Conservation (phyloP, 495 filamentous ascomycete genomes). For the Penicillium simplicissimum region DNA sequence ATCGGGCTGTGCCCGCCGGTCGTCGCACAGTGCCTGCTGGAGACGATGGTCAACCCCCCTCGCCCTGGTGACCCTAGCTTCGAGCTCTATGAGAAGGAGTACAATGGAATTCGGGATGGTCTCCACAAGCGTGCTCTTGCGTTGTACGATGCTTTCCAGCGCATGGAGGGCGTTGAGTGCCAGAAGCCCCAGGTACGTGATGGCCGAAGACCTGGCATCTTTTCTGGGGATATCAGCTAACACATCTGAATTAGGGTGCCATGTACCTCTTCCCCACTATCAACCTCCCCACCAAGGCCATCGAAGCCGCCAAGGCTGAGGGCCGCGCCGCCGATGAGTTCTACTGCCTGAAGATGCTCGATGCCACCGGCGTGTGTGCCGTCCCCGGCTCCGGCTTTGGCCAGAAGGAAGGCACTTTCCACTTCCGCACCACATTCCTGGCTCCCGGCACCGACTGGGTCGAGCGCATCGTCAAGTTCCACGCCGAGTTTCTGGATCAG, state of each 20-base stretch:
- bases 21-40: conserved; percentile 91
- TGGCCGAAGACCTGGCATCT: background rate
- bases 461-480: conserved; percentile 82
- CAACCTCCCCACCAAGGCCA: conserved; percentile 69
- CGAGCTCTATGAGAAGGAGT: conserved; percentile 81
- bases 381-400: conserved; percentile 92
- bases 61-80: conserved; percentile 76
- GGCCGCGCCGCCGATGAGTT: conserved; percentile 83
- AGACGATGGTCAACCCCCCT: conserved; percentile 96
- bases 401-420: conserved; percentile 85
- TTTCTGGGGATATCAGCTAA: background rate
- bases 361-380: conserved; percentile 94
- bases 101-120: conserved; percentile 72
- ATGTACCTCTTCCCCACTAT: conserved; percentile 99
- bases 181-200: conserved; percentile 65
- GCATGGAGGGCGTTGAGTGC: conserved; percentile 94
- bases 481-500: conserved; percentile 87
- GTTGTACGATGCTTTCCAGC: conserved; percentile 82
- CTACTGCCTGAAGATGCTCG: conserved; percentile 86
- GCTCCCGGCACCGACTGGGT: conserved; percentile 97
- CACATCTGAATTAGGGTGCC: conserved; percentile 58
- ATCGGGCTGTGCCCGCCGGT: conserved; percentile 96
- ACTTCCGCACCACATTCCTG: conserved; percentile 96
- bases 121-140: conserved; percentile 78
- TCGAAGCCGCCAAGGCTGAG: conserved; percentile 71